Percentiles rank a stretch among this genome's conserved stretches.
These are phyloP conservation scores for Phytophthora chlamydospora DNA, from an alignment of 352 stramenopile species.

Conservation along the genomic window DNA sequence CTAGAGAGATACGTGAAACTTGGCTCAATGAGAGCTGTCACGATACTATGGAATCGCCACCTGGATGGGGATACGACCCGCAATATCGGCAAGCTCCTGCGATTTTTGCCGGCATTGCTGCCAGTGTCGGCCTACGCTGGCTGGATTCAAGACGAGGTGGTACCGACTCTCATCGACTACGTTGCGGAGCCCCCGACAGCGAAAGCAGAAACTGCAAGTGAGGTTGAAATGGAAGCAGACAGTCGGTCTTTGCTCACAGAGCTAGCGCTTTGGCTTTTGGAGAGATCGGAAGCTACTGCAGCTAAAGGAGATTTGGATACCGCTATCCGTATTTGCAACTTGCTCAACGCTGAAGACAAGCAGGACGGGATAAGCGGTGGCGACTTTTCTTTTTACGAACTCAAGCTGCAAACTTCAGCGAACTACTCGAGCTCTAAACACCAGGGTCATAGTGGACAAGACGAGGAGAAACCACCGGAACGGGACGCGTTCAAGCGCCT, in stretches of 20 bases:
- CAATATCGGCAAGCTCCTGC: conserved; percentile 47
- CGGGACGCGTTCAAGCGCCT: conserved; percentile 31
- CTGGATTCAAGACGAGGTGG: conserved; percentile 62
- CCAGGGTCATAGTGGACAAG: neutral
- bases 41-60: conserved; percentile 65
- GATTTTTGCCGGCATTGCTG: conserved; percentile 41
- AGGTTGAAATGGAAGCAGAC: neutral
- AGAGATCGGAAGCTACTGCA: conserved; percentile 35
- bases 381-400: conserved; percentile 31
- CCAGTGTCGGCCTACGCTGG: conserved; percentile 53
- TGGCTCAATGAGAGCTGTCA: conserved; percentile 59
- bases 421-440: neutral
- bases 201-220: conserved; percentile 1
- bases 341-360: conserved; percentile 23
- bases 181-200: conserved; percentile 21
- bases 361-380: neutral
- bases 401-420: conserved; percentile 23
- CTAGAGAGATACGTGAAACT: conserved; percentile 52
- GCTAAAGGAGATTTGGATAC: conserved; percentile 34
- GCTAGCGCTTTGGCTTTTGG: conserved; percentile 40
- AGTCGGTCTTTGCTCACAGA: conserved; percentile 25
- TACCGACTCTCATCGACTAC: conserved; percentile 46
- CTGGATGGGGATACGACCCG: conserved; percentile 35
- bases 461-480: neutral
- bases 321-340: conserved; percentile 40